Conservation (phyloP, 495 filamentous ascomycete species). For the Talaromyces wortmannii region DNA sequence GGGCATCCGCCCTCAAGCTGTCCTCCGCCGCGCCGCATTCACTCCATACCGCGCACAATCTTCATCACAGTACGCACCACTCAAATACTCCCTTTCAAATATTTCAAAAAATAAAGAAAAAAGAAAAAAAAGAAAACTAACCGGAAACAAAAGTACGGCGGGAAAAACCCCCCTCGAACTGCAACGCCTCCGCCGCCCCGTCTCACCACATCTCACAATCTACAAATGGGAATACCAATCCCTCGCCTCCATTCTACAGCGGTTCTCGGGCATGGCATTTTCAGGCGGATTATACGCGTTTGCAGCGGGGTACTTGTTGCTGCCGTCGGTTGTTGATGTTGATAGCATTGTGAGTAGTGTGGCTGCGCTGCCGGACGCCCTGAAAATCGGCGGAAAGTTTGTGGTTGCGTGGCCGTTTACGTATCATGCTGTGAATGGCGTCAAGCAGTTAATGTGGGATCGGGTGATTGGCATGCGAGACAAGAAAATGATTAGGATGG, state of each 20-base stretch:
- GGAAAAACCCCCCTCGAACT: slow-evolving; percentile 49
- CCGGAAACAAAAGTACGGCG: slow-evolving; percentile 19
- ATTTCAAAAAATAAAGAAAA: no score
- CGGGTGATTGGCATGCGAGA: neutral
- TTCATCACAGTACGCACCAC: no score
- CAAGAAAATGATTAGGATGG: neutral
- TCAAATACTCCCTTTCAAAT: no score
- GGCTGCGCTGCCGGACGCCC: slow-evolving; percentile 50
- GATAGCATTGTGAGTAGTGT: slow-evolving; percentile 62
- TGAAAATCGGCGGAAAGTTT: slow-evolving; percentile 57
- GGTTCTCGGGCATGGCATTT: slow-evolving; percentile 60
- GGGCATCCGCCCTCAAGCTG: no score
- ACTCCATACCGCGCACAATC: no score
- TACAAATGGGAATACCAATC: slow-evolving; percentile 73
- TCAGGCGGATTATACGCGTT: slow-evolving; percentile 65
- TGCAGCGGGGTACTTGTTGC: slow-evolving; percentile 57
- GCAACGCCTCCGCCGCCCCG: slow-evolving; percentile 68
- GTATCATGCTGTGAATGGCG: slow-evolving; percentile 68
- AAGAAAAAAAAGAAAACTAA: no score
- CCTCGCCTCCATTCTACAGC: slow-evolving; percentile 56
- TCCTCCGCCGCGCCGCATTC: no score
- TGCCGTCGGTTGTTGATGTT: slow-evolving; percentile 39
- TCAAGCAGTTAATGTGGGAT: slow-evolving; percentile 52
- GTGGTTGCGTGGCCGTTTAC: slow-evolving; percentile 61
- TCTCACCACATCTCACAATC: slow-evolving; percentile 70